A percentile compares a stretch with the other conserved stretches of the same genome.
These are phyloP conservation scores for Lupinus albus DNA, from an alignment of 306 rosid genomes.

Conservation along the genomic window DNA sequence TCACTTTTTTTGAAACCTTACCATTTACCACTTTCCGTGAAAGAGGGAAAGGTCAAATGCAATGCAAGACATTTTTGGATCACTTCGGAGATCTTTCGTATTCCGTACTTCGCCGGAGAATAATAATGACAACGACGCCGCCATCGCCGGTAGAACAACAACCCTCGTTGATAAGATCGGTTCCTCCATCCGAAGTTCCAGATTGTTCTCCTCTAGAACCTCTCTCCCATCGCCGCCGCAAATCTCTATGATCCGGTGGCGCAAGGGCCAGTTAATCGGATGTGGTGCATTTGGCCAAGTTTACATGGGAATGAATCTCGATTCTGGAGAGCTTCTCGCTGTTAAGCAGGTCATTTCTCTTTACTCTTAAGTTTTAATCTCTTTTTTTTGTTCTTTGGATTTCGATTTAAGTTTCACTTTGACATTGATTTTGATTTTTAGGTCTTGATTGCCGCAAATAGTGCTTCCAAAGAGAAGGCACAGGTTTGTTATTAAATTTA, in stretches of 20 bases:
- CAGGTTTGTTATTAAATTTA: slow-evolving; percentile 57
- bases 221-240: slow-evolving; percentile 47
- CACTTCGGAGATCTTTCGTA: slow-evolving; percentile 94
- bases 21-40: background rate
- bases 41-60: background rate
- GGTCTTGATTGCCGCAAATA: slow-evolving; percentile 82
- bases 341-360: slow-evolving; percentile 75
- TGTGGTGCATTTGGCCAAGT: slow-evolving; percentile 99
- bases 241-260: slow-evolving; percentile 87
- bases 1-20: background rate
- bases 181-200: slow-evolving; percentile 75
- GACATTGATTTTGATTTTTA: slow-evolving; percentile 47
- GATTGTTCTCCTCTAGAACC: slow-evolving; percentile 79
- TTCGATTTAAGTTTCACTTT: background rate
- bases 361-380: background rate
- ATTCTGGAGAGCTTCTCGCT: slow-evolving; percentile 97
- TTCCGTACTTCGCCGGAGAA: slow-evolving; percentile 73
- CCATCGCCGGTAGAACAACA: slow-evolving; percentile 42
- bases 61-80: slow-evolving; percentile 94
- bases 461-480: slow-evolving; percentile 90
- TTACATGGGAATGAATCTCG: slow-evolving; percentile 98
- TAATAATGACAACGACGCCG: slow-evolving; percentile 54
- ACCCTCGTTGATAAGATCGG: slow-evolving; percentile 81
- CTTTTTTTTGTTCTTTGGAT: background rate
- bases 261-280: slow-evolving; percentile 96